phyloP scores from a whole-genome alignment of 352 stramenopile genomes.

The Pythium dissotocum region DNA sequence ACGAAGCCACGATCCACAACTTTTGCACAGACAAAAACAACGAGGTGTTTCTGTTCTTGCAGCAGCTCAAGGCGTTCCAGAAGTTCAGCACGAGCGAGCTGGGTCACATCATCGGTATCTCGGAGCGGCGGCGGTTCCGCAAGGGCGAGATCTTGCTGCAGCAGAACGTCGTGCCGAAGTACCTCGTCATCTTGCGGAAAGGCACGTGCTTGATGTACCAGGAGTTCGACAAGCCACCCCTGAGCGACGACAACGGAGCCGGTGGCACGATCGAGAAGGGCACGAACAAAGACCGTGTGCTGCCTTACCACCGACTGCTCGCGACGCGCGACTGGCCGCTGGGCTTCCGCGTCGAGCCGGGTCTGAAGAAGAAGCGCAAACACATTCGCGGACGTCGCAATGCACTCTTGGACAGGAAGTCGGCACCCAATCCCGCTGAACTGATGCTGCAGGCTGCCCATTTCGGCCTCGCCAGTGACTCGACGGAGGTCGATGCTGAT shows the following conservation, averaged over 20 bases:
- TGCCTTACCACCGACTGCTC: conserved; percentile 63
- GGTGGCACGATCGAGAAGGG: conserved; percentile 16
- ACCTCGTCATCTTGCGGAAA: conserved; percentile 63
- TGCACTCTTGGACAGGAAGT: conserved; percentile 32
- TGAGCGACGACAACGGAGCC: conserved; percentile 15
- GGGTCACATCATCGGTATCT: conserved; percentile 73
- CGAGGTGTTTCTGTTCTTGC: conserved; percentile 64
- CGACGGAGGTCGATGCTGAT: background rate
- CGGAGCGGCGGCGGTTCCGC: conserved; percentile 62
- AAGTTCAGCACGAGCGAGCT: conserved; percentile 63
- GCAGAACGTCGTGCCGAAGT: conserved; percentile 57
- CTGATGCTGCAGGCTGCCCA: conserved; percentile 23
- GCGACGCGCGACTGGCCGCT: conserved; percentile 65
- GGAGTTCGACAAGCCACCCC: conserved; percentile 54
- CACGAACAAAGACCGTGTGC: conserved; percentile 25
- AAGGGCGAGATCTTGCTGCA: conserved; percentile 65
- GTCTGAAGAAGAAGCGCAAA: conserved; percentile 43
- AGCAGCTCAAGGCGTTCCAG: conserved; percentile 65
- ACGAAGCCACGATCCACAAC: conserved; percentile 51
- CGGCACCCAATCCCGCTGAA: conserved; percentile 11
- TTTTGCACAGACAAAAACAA: conserved; percentile 65
- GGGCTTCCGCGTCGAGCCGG: conserved; percentile 44
- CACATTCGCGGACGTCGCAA: conserved; percentile 46
- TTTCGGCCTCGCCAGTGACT: background rate
- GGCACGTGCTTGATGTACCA: conserved; percentile 67